Conservation (phyloP, 2,329 filamentous ascomycete species). For the Beauveria australis region DNA sequence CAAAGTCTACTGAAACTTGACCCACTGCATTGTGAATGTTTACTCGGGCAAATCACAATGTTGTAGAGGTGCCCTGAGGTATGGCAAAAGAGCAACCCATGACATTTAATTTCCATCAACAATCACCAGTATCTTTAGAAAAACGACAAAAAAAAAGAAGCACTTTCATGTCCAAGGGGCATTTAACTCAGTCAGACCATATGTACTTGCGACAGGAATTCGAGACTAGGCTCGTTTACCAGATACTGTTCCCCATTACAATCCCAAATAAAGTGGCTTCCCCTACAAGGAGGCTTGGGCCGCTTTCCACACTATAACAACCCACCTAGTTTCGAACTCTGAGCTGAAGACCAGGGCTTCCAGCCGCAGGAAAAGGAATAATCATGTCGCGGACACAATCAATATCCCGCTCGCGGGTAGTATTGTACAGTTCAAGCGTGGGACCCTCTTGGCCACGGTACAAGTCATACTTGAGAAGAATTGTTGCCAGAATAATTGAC, state of each 20-base stretch:
- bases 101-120: too few species aligned
- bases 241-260: too few species aligned
- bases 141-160: too few species aligned
- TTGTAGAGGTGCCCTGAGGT: not conserved
- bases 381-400: conserved; percentile 4
- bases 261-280: too few species aligned
- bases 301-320: too few species aligned
- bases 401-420: not conserved
- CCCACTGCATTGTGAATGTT: not conserved
- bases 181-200: too few species aligned
- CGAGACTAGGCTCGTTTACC: too few species aligned
- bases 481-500: not conserved
- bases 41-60: not conserved
- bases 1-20: too few species aligned
- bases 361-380: not conserved
- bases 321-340: not conserved
- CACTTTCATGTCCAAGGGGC: too few species aligned
- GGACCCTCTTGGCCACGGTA: not conserved
- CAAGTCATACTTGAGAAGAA: conserved; percentile 1
- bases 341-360: not conserved
- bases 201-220: too few species aligned
- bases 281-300: not conserved
- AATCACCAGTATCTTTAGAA: too few species aligned
- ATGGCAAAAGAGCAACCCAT: not conserved
- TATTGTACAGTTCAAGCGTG: not conserved